Evolutionary conservation across 495 filamentous ascomycete genomes (phyloP), one percentile per base, ranked within the genome.

Genomic region (Penicillium atrosanguineum): DNA sequence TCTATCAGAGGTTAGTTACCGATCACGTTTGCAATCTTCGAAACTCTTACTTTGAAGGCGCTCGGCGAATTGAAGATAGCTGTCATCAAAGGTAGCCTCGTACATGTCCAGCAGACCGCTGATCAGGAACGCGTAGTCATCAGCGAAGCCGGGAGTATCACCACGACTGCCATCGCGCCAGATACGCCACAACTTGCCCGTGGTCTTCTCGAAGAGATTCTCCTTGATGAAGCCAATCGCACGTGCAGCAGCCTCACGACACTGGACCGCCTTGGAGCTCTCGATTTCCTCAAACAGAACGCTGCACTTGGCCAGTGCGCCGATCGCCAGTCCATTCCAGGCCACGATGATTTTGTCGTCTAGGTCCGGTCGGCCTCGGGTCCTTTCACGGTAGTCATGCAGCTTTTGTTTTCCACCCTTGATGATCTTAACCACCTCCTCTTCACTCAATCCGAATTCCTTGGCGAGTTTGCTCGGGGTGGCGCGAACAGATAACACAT

Each of bases 81-180:
- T 70, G 55, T 88, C 87, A 37, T 96, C 85, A 58, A 90, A 88
- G 0, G 91, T 95, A 6, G 88, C 83, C 69, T 96, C 87, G 63
- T 96, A 96, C 53, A 98, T 79, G 57, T 94, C 85, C 45, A 97
- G 75, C 18, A 97, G 75, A 0, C 91, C 95, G 25, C 85, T 80
- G 44, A 91, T 90, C 46, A 97, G 62, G 68, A 89, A 96, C 3
- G 94, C 92, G 67, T 97, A 98, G 67, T 98, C 94, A 57, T 98
- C 94, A 6, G 92, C 92, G 68, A 97, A 95, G 1, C 83, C 94
- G 6, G 77, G 76, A 0, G 86, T 88, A 34, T 87, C 79, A 23
- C 89, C 88, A 31, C 74, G 77, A 19, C 61, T 66, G 14, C 86
- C 87, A 56, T 91, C 83, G 26, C 71, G 84, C 64, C 85, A 96